Evolutionary conservation across 257 asterid species (phyloP).

Genomic region (Agastache rugosa): DNA sequence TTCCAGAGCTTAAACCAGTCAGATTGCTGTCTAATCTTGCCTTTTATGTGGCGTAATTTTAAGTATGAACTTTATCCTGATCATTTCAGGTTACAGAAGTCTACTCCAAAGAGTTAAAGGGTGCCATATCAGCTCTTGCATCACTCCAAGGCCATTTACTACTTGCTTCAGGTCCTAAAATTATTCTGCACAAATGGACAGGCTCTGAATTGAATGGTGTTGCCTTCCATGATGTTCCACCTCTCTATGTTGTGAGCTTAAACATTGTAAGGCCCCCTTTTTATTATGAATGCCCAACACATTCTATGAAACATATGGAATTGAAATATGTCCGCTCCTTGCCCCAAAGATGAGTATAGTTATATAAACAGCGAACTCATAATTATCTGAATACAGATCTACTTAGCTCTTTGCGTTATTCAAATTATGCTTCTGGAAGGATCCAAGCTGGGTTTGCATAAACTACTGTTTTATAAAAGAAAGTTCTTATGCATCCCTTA

Average conservation of each 20-base stretch:
- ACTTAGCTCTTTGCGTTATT: conserved; percentile 21
- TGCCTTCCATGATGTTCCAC: conserved; percentile 95
- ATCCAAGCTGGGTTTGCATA: not conserved
- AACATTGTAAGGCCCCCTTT: conserved; percentile 69
- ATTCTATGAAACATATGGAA: conserved; percentile 17
- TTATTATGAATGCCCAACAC: conserved; percentile 16
- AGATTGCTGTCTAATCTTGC: conserved; percentile 30
- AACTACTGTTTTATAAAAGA: not conserved
- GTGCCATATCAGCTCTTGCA: conserved; percentile 98
- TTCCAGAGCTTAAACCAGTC: conserved; percentile 29
- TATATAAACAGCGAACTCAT: conserved; percentile 16
- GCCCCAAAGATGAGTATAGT: not conserved
- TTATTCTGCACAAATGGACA: conserved; percentile 92
- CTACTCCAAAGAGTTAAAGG: conserved; percentile 93
- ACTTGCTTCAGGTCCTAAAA: conserved; percentile 96
- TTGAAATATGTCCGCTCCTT: conserved; percentile 5
- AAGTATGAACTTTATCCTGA: conserved; percentile 25
- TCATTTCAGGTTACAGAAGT: conserved; percentile 80
- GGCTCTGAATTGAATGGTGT: conserved; percentile 90
- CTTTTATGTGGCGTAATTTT: conserved; percentile 11
- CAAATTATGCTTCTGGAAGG: conserved; percentile 17
- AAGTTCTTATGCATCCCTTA: not conserved
- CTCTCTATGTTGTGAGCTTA: conserved; percentile 97
- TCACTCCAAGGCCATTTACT: conserved; percentile 95
- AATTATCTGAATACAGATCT: conserved; percentile 4